Percentiles rank a stretch among this genome's conserved stretches.
phyloP scores from a whole-genome alignment of 2,329 filamentous ascomycete species.

The Cladosporium oxysporum region DNA sequence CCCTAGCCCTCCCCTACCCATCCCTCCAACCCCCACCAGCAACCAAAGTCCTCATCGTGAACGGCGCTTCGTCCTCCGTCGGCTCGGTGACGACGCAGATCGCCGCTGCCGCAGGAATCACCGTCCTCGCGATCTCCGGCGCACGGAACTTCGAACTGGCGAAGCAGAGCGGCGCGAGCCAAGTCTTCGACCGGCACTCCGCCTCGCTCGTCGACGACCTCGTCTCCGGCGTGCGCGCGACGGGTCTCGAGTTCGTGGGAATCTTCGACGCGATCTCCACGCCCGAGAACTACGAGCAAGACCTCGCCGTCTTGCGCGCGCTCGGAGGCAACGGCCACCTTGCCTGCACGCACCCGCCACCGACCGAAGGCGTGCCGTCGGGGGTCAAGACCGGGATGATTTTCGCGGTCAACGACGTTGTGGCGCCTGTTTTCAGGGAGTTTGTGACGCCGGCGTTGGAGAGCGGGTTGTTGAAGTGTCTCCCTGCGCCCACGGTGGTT shows the following conservation, averaged over 20 bases:
- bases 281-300: conserved; percentile 1
- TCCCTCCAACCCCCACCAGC: conserved; percentile 9
- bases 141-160: conserved; percentile 30
- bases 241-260: conserved; percentile 39
- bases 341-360: neutral
- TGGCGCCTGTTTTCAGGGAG: neutral
- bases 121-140: conserved; percentile 32
- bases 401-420: neutral
- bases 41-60: conserved; percentile 37
- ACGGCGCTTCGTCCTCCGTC: conserved; percentile 35
- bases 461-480: neutral
- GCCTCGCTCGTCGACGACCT: conserved; percentile 37
- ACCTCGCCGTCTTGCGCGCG: conserved; percentile 19
- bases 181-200: conserved; percentile 35
- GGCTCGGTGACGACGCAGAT: conserved; percentile 33
- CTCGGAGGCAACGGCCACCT: conserved; percentile 18
- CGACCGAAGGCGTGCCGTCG: neutral
- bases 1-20: conserved; percentile 21
- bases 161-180: conserved; percentile 28
- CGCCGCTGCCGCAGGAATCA: conserved; percentile 31
- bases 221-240: conserved; percentile 30
- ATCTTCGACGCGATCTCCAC: conserved; percentile 34
- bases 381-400: neutral
- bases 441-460: neutral
- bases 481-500: neutral